A percentile compares a stretch with the other conserved stretches of the same genome.
phyloP scores from a whole-genome alignment of 306 rosid species.

The Sindora glabra region DNA sequence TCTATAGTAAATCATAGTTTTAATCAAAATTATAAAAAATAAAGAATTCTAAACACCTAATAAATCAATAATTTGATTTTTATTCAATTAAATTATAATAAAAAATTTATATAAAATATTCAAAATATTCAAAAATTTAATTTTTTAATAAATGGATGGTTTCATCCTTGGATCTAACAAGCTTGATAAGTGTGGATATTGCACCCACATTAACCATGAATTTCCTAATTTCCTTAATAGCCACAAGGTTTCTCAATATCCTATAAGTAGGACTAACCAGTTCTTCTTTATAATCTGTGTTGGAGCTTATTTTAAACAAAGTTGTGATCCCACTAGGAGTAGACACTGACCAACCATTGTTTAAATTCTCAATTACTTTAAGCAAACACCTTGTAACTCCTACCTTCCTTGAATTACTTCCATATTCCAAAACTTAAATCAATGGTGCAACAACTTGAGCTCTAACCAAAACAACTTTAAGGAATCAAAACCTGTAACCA shows the following conservation, averaged over 20 bases:
- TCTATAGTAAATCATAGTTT: no score
- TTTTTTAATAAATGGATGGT: no score
- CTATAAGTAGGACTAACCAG: conserved; percentile 65
- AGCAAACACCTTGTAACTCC: conserved; percentile 45
- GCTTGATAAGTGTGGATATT: conserved; percentile 41
- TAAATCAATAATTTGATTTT: no score
- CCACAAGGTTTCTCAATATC: conserved; percentile 57
- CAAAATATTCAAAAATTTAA: no score
- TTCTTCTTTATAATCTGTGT: conserved; percentile 31
- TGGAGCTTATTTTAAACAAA: conserved; percentile 51
- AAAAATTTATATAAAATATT: no score
- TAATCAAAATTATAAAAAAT: no score
- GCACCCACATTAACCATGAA: conserved; percentile 77
- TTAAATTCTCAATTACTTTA: conserved; percentile 67
- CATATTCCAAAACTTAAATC: conserved; percentile 67
- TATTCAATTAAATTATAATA: no score
- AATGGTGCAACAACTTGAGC: conserved; percentile 56
- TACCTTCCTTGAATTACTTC: conserved; percentile 43
- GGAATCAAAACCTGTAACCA: conserved; percentile 49
- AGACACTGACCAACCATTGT: conserved; percentile 83
- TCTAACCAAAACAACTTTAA: conserved; percentile 38
- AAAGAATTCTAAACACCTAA: no score
- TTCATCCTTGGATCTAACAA: conserved; percentile 52
- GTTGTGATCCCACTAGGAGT: conserved; percentile 84
- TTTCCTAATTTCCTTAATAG: conserved; percentile 75